Conservation (phyloP, 164 flowering plant genomes). For the Piper betle region DNA sequence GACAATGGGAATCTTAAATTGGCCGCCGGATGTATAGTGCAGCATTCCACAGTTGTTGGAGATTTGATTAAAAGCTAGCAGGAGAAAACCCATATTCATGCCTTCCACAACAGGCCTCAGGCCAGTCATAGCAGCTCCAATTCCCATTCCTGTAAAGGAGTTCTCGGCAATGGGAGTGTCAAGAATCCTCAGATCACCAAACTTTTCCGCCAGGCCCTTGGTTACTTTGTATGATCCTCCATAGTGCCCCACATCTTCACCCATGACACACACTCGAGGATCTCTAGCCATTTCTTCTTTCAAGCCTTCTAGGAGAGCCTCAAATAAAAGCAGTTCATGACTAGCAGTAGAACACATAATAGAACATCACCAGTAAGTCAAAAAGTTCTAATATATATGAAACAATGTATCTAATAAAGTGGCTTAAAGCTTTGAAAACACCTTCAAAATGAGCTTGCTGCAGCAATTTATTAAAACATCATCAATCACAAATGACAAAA, state of each 20-base stretch:
- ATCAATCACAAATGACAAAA: no score
- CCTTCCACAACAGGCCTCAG: constrained; percentile 81
- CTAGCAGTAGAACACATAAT: constrained; percentile 12
- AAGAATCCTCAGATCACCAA: constrained; percentile 77
- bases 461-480: no score
- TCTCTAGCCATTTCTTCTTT: constrained; percentile 93
- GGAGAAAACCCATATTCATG: constrained; percentile 93
- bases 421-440: no score
- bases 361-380: neutral
- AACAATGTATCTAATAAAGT: neutral
- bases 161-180: constrained; percentile 93
- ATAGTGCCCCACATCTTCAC: constrained; percentile 92
- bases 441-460: no score
- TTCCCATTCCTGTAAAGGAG: constrained; percentile 89
- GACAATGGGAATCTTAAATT: constrained; percentile 72
- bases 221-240: constrained; percentile 94
- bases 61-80: constrained; percentile 76
- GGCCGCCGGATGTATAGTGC: constrained; percentile 92
- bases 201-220: constrained; percentile 63
- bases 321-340: constrained; percentile 77
- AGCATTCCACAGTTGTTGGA: constrained; percentile 95
- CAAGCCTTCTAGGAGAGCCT: constrained; percentile 78
- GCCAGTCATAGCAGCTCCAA: constrained; percentile 94
- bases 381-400: neutral
- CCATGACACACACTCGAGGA: constrained; percentile 62